These are phyloP conservation scores for Biscogniauxia marginata DNA, from an alignment of 2,329 filamentous ascomycete genomes.

Conservation along the genomic window DNA sequence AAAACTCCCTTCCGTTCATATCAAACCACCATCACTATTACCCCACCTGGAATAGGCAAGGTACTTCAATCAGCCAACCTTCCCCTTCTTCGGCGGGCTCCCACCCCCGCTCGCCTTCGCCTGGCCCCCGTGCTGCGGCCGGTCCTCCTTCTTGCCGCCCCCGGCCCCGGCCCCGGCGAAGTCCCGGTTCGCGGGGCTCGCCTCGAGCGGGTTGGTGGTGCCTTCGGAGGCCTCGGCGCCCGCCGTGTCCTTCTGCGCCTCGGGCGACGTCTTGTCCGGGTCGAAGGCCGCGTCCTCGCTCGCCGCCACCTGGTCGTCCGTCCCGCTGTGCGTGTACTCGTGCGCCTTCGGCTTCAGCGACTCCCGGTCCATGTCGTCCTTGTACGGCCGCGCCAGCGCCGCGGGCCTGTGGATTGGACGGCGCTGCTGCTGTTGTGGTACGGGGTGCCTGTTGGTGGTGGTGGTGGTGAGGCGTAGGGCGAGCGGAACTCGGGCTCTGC, in stretches of 20 bases:
- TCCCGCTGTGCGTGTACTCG: conserved; percentile 68
- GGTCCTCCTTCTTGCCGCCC: conserved; percentile 22
- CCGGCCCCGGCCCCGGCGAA: conserved; percentile 35
- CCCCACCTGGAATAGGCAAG: background rate
- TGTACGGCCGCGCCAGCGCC: conserved; percentile 39
- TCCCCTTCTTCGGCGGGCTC: conserved; percentile 29
- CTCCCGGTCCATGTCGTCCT: conserved; percentile 56
- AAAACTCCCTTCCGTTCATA: background rate
- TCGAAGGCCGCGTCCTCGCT: conserved; percentile 66
- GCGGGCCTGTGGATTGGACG: conserved; percentile 35
- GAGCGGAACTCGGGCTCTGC: conserved; percentile 7
- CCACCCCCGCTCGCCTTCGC: conserved; percentile 30
- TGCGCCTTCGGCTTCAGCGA: conserved; percentile 62
- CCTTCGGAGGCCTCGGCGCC: conserved; percentile 12
- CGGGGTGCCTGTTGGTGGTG: too few relatives aligned
- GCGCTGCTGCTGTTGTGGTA: conserved; percentile 2
- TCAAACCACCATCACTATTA: background rate
- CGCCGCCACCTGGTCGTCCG: conserved; percentile 58
- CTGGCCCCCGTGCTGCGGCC: conserved; percentile 33
- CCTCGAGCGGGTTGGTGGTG: conserved; percentile 29
- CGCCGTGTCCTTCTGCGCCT: conserved; percentile 51
- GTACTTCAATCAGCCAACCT: conserved; percentile 34
- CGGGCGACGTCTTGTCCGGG: conserved; percentile 64
- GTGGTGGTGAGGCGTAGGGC: conserved; percentile 4
- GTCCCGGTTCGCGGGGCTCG: conserved; percentile 44